These are phyloP conservation scores for Amaranthus palmeri DNA, from an alignment of 148 eudicot species.

Conservation along the genomic window DNA sequence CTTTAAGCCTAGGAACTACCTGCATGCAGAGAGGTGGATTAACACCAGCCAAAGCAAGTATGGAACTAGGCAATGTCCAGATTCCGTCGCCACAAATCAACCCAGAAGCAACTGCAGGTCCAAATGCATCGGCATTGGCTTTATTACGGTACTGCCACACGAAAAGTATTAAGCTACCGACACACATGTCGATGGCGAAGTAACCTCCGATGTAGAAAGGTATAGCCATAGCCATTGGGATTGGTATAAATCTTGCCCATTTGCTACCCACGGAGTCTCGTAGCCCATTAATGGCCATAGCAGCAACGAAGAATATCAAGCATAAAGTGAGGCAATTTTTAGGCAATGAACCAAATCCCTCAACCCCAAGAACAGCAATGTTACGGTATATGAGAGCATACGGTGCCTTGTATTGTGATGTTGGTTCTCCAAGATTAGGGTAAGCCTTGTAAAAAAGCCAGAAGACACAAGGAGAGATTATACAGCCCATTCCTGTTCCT, in stretches of 20 bases:
- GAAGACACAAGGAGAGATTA: conserved; percentile 62
- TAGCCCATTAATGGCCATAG: conserved; percentile 44
- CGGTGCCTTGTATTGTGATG: conserved; percentile 49
- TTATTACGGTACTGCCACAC: conserved; percentile 44
- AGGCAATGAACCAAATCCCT: conserved; percentile 51
- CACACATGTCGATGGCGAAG: conserved; percentile 68
- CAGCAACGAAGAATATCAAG: conserved; percentile 40
- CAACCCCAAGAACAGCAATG: conserved; percentile 61
- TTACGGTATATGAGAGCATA: conserved; percentile 46
- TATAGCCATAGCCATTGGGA: conserved; percentile 86
- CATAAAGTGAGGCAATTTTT: conserved; percentile 57
- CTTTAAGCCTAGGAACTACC: conserved; percentile 27
- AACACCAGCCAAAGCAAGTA: conserved; percentile 52
- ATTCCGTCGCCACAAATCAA: conserved; percentile 81
- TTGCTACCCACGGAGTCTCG: conserved; percentile 33
- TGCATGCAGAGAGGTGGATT: conserved; percentile 71
- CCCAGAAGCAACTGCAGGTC: conserved; percentile 70
- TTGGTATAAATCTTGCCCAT: conserved; percentile 45
- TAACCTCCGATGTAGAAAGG: conserved; percentile 72
- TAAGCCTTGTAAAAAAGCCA: conserved; percentile 70
- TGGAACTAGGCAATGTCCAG: conserved; percentile 65
- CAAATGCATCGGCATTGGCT: conserved; percentile 52
- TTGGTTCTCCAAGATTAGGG: conserved; percentile 36
- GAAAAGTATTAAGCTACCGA: conserved; percentile 58
- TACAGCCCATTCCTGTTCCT: conserved; percentile 72